Conservation (phyloP, 192 early-diverging fungal species). For the Podila epicladia region DNA sequence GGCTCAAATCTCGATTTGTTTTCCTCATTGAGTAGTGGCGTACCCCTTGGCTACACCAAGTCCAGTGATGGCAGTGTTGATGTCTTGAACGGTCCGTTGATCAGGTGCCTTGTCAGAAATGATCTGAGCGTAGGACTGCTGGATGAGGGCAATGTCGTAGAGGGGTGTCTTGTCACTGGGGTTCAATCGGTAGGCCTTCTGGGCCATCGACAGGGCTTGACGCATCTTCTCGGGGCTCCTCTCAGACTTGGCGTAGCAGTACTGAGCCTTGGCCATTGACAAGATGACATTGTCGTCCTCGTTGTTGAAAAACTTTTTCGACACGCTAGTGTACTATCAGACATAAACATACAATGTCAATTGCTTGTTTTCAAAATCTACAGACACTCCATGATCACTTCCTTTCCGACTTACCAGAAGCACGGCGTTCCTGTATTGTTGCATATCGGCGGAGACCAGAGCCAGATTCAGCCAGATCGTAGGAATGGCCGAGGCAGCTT, state of each 20-base stretch:
- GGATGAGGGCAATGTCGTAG: constrained; percentile 82
- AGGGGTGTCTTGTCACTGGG: constrained; percentile 67
- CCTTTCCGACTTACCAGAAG: constrained; percentile 60
- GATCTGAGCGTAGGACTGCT: constrained; percentile 84
- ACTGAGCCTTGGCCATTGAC: constrained; percentile 67
- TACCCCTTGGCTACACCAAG: constrained; percentile 61
- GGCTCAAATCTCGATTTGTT: background rate
- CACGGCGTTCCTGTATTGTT: constrained; percentile 79
- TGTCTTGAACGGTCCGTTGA: constrained; percentile 63
- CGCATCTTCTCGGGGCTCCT: constrained; percentile 72
- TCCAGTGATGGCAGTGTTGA: constrained; percentile 67
- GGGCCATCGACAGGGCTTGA: constrained; percentile 60
- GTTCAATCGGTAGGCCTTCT: constrained; percentile 56
- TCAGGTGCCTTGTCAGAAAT: constrained; percentile 77
- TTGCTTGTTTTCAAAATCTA: no score
- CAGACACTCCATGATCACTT: no score
- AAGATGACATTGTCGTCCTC: constrained; percentile 60
- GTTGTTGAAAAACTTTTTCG: constrained; percentile 61
- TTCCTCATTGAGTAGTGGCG: background rate
- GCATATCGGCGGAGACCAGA: constrained; percentile 78
- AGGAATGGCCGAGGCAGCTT: constrained; percentile 54
- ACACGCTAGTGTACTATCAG: constrained; percentile 71
- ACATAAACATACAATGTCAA: background rate
- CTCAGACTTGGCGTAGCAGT: constrained; percentile 67
- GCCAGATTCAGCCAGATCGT: constrained; percentile 79